phyloP scores from a whole-genome alignment of 805 yeast genomes.

The Tetrapisispora pingtungensis region DNA sequence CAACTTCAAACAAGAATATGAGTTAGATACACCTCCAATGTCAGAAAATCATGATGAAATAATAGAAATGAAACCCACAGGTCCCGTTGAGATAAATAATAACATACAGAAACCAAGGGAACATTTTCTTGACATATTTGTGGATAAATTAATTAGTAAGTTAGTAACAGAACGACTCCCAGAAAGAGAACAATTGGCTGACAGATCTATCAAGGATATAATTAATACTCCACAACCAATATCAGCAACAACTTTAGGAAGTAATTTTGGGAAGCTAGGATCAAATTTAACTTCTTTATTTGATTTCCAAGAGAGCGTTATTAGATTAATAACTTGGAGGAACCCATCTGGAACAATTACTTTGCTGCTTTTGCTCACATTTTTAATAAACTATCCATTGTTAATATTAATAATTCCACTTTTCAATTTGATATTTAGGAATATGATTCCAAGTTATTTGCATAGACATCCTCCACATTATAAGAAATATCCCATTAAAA shows the following conservation, averaged over 20 bases:
- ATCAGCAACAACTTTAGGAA: constrained; percentile 45
- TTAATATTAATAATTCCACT: constrained; percentile 56
- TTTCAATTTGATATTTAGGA: constrained; percentile 41
- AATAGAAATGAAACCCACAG: background rate
- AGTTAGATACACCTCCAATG: background rate
- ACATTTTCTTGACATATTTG: constrained; percentile 50
- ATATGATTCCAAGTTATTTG: constrained; percentile 62
- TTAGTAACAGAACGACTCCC: constrained; percentile 41
- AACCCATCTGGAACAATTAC: constrained; percentile 61
- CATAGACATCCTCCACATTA: constrained; percentile 53
- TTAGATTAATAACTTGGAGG: constrained; percentile 64
- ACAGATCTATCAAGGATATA: constrained; percentile 32
- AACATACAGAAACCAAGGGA: constrained; percentile 8
- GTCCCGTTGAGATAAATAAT: background rate
- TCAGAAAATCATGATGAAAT: background rate
- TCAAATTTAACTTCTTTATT: constrained; percentile 47
- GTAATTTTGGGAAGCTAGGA: constrained; percentile 50
- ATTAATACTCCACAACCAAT: constrained; percentile 45
- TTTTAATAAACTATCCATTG: constrained; percentile 63
- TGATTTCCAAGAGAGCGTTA: constrained; percentile 48
- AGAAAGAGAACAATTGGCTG: constrained; percentile 36
- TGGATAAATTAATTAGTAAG: constrained; percentile 43
- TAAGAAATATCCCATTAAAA: constrained; percentile 34
- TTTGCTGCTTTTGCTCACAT: constrained; percentile 48
- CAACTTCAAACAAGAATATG: constrained; percentile 2